phyloP scores from a whole-genome alignment of 257 asterid genomes.

The Salvia miltiorrhiza region DNA sequence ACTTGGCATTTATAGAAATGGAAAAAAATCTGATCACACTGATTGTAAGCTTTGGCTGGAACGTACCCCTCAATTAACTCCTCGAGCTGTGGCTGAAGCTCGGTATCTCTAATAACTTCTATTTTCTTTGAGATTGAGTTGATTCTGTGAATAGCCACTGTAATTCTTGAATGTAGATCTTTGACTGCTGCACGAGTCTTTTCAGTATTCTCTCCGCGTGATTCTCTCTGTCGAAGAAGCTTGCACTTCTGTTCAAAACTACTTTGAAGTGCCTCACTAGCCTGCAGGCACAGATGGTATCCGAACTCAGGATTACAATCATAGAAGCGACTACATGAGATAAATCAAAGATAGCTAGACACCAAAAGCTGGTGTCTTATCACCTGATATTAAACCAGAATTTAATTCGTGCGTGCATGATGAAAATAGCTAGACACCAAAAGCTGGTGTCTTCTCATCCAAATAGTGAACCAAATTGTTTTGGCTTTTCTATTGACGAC shows the following conservation, averaged over 20 bases:
- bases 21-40: background rate
- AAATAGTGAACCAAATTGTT: background rate
- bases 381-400: background rate
- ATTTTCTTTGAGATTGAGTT: constrained; percentile 77
- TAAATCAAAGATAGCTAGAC: background rate
- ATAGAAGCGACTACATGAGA: background rate
- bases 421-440: background rate
- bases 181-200: constrained; percentile 84
- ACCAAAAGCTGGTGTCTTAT: background rate
- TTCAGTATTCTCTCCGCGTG: constrained; percentile 64
- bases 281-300: constrained; percentile 38
- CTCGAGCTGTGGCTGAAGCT: constrained; percentile 95
- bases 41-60: background rate
- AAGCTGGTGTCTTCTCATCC: background rate
- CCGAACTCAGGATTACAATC: background rate
- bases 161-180: constrained; percentile 82
- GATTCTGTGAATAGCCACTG: constrained; percentile 86
- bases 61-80: constrained; percentile 79
- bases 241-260: constrained; percentile 72
- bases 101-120: constrained; percentile 84
- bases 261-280: constrained; percentile 60
- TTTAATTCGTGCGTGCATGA: background rate
- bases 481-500: too few relatives aligned
- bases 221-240: constrained; percentile 76
- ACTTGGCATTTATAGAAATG: background rate